These are phyloP conservation scores for Suillus placidus DNA, from an alignment of 768 basidiomycete species.

Conservation along the genomic window DNA sequence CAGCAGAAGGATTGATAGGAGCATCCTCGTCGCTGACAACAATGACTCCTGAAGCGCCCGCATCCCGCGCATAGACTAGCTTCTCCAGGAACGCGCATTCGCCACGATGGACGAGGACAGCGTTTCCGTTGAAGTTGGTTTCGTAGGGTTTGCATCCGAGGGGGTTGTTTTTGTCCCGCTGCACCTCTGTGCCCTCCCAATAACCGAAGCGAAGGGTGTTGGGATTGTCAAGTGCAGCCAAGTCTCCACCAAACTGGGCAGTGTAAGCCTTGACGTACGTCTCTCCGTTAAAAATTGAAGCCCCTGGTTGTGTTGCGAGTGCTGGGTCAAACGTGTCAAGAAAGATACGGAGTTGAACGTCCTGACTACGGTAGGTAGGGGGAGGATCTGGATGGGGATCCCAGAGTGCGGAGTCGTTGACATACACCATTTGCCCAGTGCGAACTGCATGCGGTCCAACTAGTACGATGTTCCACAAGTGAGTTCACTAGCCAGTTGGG, in stretches of 20 bases:
- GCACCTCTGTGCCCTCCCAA: slow-evolving; percentile 56
- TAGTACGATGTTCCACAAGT: slow-evolving; percentile 30
- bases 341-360: slow-evolving; percentile 63
- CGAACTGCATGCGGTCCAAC: slow-evolving; percentile 83
- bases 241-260: slow-evolving; percentile 71
- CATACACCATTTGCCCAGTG: slow-evolving; percentile 79
- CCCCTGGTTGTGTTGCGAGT: slow-evolving; percentile 41
- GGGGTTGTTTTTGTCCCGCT: slow-evolving; percentile 52
- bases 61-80: slow-evolving; percentile 63
- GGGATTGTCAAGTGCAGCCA: slow-evolving; percentile 35
- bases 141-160: slow-evolving; percentile 64
- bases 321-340: slow-evolving; percentile 53
- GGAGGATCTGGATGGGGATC: slow-evolving; percentile 33
- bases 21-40: slow-evolving; percentile 67
- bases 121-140: slow-evolving; percentile 48
- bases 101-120: slow-evolving; percentile 72
- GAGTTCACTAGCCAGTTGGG: slow-evolving; percentile 12
- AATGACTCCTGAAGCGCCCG: slow-evolving; percentile 77
- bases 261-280: slow-evolving; percentile 61
- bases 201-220: slow-evolving; percentile 48
- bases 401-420: slow-evolving; percentile 66
- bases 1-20: slow-evolving; percentile 68
- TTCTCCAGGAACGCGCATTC: slow-evolving; percentile 90
- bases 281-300: slow-evolving; percentile 44
- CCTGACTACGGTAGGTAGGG: slow-evolving; percentile 28